Evolutionary conservation across 192 early-diverging fungal genomes (phyloP), one percentile per base, ranked within the genome.

Genomic region (Coemansia sp.): DNA sequence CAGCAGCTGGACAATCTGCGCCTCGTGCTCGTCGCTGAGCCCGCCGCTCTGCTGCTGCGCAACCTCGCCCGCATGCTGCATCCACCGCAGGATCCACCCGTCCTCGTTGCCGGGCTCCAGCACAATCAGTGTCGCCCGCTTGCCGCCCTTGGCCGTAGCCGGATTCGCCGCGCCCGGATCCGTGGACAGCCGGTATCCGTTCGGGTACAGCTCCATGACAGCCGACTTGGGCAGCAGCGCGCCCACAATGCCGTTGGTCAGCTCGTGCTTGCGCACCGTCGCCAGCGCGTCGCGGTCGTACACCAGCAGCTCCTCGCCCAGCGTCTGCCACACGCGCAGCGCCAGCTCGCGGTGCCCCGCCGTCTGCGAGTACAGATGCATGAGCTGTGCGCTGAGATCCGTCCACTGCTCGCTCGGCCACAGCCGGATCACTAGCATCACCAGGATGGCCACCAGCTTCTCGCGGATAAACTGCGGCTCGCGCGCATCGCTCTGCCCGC

Each of bases 231-330:
- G 72, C 20, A 75, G 61, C 48, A 75, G 45, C 1, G 65, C 64
- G 1, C 72, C 72, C 2, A 68, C 49, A 4, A 75, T 40, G 4
- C 72, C 72, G 30, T 61, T 75, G 3, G 66, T 64, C 54, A 75
- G 62, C 8, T 75, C 65, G 28, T 44, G 36, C 34, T 64, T 68
- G 28, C 65, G 61, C 28, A 75, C 62, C 0, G 61, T 49, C 0
- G 56, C 72, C 36, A 54, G 44, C 6, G 72, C 50, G 25, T 75
- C 72, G 12, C 65, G 42, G 23, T 75, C 72, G 20, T 56, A 68
- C 11, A 68, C 65, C 67, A 75, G 64, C 53, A 75, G 26, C 50
- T 68, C 72, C 31, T 75, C 72, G 34, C 72, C 72, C 29, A 75
- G 46, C 25, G 65, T 68, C 39, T 48, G 61, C 72, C 72, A 75